A percentile compares a stretch with the other conserved stretches of the same genome.
These are phyloP conservation scores for Ephemerocybe angulata DNA, from an alignment of 768 basidiomycete species.

Conservation along the genomic window DNA sequence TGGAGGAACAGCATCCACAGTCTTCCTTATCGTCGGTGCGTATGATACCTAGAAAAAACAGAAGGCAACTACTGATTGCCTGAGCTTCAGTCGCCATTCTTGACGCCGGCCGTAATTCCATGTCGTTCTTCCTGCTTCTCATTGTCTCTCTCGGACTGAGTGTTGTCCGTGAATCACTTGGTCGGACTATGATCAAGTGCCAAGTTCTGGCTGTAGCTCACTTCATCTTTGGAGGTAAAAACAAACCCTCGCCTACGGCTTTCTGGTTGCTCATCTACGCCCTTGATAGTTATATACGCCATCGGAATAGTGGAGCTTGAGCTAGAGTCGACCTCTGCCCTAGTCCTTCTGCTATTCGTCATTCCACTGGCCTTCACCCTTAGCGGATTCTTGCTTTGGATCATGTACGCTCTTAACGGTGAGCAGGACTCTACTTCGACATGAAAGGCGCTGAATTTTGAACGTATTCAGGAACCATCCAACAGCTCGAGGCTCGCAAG, in stretches of 20 bases:
- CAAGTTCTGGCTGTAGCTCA: constrained; percentile 79
- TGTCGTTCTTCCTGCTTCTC: constrained; percentile 93
- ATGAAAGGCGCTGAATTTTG: not conserved
- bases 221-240: constrained; percentile 89
- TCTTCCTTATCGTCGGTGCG: constrained; percentile 92
- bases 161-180: constrained; percentile 87
- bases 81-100: constrained; percentile 75
- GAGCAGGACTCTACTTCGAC: constrained; percentile 16
- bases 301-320: constrained; percentile 93
- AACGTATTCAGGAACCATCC: constrained; percentile 69
- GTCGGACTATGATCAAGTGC: constrained; percentile 78
- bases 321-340: constrained; percentile 84
- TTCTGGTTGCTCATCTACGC: constrained; percentile 1
- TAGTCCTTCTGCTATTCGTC: constrained; percentile 84
- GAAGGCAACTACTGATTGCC: not conserved
- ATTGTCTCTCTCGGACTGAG: constrained; percentile 90
- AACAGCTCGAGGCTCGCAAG: constrained; percentile 80
- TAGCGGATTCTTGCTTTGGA: constrained; percentile 96
- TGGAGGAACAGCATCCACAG: constrained; percentile 65
- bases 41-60: constrained; percentile 1
- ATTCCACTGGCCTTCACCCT: constrained; percentile 93
- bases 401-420: constrained; percentile 88
- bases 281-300: constrained; percentile 72
- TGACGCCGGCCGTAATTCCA: constrained; percentile 90
- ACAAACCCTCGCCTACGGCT: not conserved